phyloP scores from a whole-genome alignment of 768 basidiomycete species.

The Trametes coccinea region DNA sequence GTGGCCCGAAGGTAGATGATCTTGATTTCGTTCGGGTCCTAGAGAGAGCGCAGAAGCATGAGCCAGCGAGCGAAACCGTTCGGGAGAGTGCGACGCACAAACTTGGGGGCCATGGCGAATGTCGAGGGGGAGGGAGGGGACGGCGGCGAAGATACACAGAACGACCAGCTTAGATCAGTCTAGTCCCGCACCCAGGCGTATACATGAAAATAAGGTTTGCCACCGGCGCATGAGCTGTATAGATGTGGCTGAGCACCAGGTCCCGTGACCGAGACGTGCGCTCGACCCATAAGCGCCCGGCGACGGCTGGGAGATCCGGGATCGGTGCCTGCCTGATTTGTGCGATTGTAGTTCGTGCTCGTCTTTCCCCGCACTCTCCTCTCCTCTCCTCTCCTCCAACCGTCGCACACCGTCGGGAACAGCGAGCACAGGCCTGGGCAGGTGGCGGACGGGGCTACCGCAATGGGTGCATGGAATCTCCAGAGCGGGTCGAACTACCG shows the following conservation, averaged over 20 bases:
- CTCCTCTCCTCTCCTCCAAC: conserved; percentile 8
- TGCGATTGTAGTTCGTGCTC: conserved; percentile 7
- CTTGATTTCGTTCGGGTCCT: conserved; percentile 98
- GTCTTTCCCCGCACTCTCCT: conserved; percentile 10
- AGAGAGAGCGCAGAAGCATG: conserved; percentile 6
- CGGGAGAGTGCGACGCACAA: conserved; percentile 47
- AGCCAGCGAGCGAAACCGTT: not conserved
- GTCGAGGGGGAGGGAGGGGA: conserved; percentile 33
- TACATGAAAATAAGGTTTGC: conserved; percentile 51
- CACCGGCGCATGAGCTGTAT: conserved; percentile 57
- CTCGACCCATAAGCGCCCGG: conserved; percentile 3
- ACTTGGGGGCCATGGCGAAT: conserved; percentile 72
- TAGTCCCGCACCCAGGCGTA: conserved; percentile 24
- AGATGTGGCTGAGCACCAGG: conserved; percentile 34
- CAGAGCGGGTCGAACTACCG: conserved; percentile 78
- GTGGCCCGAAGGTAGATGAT: conserved; percentile 98
- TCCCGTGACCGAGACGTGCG: conserved; percentile 16
- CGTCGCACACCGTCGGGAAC: conserved; percentile 18
- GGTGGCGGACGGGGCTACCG: conserved; percentile 37
- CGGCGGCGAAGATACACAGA: conserved; percentile 28
- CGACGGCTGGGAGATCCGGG: conserved; percentile 11
- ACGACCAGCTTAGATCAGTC: conserved; percentile 20
- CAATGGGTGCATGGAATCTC: conserved; percentile 85
- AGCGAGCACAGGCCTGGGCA: conserved; percentile 12
- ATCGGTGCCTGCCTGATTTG: conserved; percentile 17